Evolutionary conservation across 768 basidiomycete genomes (phyloP), one percentile per base, ranked within the genome.

Genomic region (Trametes sanguinea): DNA sequence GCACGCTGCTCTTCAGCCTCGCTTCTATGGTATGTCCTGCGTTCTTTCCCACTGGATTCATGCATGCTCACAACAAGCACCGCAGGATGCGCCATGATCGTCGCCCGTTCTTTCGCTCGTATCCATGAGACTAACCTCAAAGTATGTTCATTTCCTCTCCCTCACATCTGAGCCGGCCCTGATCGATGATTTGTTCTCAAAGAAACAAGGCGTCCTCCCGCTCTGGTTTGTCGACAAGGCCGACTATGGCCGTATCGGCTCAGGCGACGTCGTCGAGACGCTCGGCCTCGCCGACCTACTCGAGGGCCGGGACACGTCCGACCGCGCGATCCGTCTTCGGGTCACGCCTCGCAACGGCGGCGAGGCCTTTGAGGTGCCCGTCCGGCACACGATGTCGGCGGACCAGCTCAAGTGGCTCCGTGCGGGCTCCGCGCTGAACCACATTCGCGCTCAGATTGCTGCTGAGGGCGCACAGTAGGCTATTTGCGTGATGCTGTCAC

Each of bases 41-140:
- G 32, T 27, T 22, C n/a, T 27, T 42, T 27, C 45, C 58, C 7
- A 13, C 27, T 27, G 4, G 30, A 5, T 7, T 42, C 17, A 1
- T 51, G 54, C 14, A 42, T 45, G 27, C 56, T 42, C n/a, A 29
- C 4, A 9, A 1, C 6, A 8, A 2, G 39, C 29, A 10, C 22
- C 22, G 22, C 64, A 89, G 93, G 96, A 16, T 94, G 94, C 69
- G 84, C 83, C 5, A 78, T 94, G 79, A 95, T 98, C 67, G 73
- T 97, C 59, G 94, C 94, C 0, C 81, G 94, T 22, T 98, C 95
- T 2, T 98, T 99, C 70, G 97, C 97, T 66, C 89, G 97, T 53
- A 99, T 99, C 53, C 97, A 99, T 72, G 97, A 98, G 78, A 96
- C 95, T 6, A 98, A 98, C 74, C 76, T 98, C 60, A 97, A 97